Base-by-base conservation (phyloP, 768 basidiomycete species). In the Termitomyces sp. region DNA sequence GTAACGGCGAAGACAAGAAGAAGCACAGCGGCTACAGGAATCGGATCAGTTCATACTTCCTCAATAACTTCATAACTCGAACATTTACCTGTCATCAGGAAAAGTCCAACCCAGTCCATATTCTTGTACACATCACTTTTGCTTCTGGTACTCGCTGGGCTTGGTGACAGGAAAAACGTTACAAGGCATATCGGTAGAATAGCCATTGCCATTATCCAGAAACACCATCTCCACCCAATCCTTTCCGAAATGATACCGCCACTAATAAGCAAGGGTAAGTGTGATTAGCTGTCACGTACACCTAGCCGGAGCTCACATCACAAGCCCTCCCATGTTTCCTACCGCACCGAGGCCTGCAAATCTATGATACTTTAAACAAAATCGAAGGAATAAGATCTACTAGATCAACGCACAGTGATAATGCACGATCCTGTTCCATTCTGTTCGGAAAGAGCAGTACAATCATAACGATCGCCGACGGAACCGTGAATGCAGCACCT, bases 361-460 rank as follows among this genome's bases (percentile, higher is more conserved):
- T 55, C 82, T 82, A 60, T 77, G 74, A 37, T 14, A 15, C 5
- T 15, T 36, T 53, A 8, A 70, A 17, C 29, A 29, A 15, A 37
- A 14, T 40, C 11, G 20, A 15, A 29, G 42, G 4, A 2, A 32
- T 15, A 15, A 25, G 25, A 25, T 25, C 25, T 25, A 25, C 5
- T 5, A 4, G 36, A n/a, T 36, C 11, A 37, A 56, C 64, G 5
- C 55, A 67, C 66, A 67, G 29, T 6, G 58, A 73, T 25, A 85
- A 73, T 7, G 81, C 83, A 31, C 71, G 72, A 58, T 80, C 75
- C 63, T 84, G 82, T 53, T 79, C 74, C 5, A 61, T 64, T 11
- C 76, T 75, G 6, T 79, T 74, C 0, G 83, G 80, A 67, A 82
- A 85, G 53, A 80, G 69, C 49, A 76, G 73, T 3, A 83, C 79